Conservation (phyloP, 1,284 basidiomycete genomes). For the Rhodotorula sp. region DNA sequence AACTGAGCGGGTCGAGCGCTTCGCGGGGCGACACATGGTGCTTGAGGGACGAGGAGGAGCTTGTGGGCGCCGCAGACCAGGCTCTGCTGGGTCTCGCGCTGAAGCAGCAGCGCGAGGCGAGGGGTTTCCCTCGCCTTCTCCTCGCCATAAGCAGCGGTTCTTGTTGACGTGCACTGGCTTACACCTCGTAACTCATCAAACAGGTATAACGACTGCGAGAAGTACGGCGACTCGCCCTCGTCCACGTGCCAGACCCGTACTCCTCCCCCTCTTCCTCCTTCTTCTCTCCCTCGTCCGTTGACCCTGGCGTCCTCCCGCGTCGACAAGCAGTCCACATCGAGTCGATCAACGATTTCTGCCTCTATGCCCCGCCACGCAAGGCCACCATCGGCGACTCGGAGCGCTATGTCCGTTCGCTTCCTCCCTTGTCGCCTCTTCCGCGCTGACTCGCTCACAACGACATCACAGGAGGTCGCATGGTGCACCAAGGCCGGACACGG, state of each 20-base stretch:
- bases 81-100: too few relatives aligned
- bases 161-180: too few relatives aligned
- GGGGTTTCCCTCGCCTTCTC: background rate
- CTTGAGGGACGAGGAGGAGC: too few relatives aligned
- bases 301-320: background rate
- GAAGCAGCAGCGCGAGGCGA: too few relatives aligned
- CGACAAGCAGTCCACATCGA: slow-evolving; percentile 13
- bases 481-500: slow-evolving; percentile 63
- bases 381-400: slow-evolving; percentile 65
- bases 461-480: slow-evolving; percentile 63
- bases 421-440: background rate
- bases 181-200: background rate
- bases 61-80: too few relatives aligned
- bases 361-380: slow-evolving; percentile 24
- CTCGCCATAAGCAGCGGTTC: background rate
- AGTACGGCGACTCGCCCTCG: slow-evolving; percentile 19
- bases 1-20: too few relatives aligned
- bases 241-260: slow-evolving; percentile 29
- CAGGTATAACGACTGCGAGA: slow-evolving; percentile 35
- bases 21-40: too few relatives aligned
- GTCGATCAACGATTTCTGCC: slow-evolving; percentile 33
- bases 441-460: too few relatives aligned
- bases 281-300: background rate
- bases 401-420: slow-evolving; percentile 44
- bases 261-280: background rate